Evolutionary conservation across 2,329 filamentous ascomycete genomes (phyloP).

Genomic region (Colletotrichum sp.): DNA sequence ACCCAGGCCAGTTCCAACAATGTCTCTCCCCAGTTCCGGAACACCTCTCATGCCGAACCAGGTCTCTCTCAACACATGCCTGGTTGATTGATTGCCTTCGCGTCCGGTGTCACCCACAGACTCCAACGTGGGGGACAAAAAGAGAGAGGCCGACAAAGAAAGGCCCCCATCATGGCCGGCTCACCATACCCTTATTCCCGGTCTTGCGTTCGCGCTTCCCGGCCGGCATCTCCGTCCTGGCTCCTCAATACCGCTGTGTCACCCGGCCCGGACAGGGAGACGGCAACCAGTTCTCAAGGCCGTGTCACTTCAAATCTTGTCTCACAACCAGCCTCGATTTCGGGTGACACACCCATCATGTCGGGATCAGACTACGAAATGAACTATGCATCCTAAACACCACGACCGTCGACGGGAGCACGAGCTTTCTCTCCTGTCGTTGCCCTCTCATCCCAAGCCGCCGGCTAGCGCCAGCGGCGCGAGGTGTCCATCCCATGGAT

Average conservation of each 20-base stretch:
- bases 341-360: background rate
- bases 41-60: background rate
- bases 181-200: background rate
- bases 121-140: background rate
- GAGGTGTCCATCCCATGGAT: conserved; percentile 15
- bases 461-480: conserved; percentile 11
- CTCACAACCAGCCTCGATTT: background rate
- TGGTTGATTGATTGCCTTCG: background rate
- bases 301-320: conserved; percentile 3
- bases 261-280: conserved; percentile 5
- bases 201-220: background rate
- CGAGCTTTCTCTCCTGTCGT: background rate
- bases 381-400: background rate
- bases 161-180: background rate
- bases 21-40: background rate
- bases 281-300: background rate
- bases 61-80: conserved; percentile 1
- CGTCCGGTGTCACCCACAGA: background rate
- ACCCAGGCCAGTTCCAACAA: background rate
- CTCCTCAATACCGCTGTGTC: background rate
- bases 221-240: background rate
- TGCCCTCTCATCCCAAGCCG: conserved; percentile 8
- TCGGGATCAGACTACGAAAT: background rate
- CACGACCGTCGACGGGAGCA: background rate
- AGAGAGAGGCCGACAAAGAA: background rate